Base-by-base conservation (phyloP, 2,329 filamentous ascomycete species). In the Cryphonectria parasitica region DNA sequence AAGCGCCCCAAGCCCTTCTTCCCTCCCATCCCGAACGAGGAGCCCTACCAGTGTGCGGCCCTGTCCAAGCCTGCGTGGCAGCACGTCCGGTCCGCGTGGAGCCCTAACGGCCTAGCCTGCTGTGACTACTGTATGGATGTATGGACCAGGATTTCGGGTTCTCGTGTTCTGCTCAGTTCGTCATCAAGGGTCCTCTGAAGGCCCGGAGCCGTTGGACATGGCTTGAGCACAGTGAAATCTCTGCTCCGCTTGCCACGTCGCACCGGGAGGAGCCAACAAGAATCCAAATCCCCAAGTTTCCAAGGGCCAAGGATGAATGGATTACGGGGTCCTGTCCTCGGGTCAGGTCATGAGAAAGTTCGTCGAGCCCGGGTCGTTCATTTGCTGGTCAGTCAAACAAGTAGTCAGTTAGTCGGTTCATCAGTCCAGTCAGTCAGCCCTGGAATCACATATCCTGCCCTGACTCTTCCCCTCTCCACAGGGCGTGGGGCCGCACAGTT, bases 231-330 rank as follows among this genome's bases (percentile, higher is more conserved):
- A 61, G 54, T 58, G 54, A 58, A 58, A 58, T 58, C 25, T 58
- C 58, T 39, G 58, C 58, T 39, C 58, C 58, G 58, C 58, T 61
- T 61, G 58, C 58, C 58, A 61, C 58, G 58, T 61, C 58, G 58
- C 58, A 61, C 34, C 17, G 58, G 58, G 58, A 34, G 31, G 34
- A 10, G 45, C 45, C 43, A 49, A 4, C 43, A 49, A 22, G 22
- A 22, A 17, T 19, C 43, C 17, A 49, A 49, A 13, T 11, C 36
- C 36, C 36, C 11, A 39, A 11, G 17, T 17, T 22, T 22, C 43
- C 17, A 19, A 5, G 58, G 58, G 17, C 58, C 34, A 39, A 15
- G 31, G 58, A n/a, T 39, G 58, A 17, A 49, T 49, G 45, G 28
- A 34, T 25, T 25, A 56, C 31, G n/a, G 52, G 25, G 22, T 25